phyloP scores from a whole-genome alignment of 139 green algal species.

The Yamagishiella unicocca region DNA sequence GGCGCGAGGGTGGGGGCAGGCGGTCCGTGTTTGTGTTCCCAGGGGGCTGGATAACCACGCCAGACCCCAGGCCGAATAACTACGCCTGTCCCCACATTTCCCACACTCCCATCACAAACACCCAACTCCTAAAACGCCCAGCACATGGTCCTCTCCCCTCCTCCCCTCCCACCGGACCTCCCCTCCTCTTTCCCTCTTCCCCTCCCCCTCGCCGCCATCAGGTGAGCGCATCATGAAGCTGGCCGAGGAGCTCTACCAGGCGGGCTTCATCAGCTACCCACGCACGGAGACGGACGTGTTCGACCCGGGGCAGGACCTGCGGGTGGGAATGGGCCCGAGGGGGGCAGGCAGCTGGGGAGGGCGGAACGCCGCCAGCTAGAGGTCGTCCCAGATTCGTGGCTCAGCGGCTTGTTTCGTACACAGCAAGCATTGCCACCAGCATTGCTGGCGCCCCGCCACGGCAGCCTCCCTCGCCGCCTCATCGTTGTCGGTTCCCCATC shows the following conservation, averaged over 20 bases:
- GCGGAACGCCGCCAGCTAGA: background rate
- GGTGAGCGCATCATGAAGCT: slow-evolving; percentile 92
- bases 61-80: no score
- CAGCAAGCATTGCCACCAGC: no score
- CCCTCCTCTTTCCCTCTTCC: background rate
- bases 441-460: no score
- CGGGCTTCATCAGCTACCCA: slow-evolving; percentile 96
- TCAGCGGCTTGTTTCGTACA: no score
- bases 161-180: background rate
- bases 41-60: no score
- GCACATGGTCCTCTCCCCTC: no score
- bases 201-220: background rate
- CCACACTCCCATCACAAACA: no score
- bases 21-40: no score
- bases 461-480: background rate
- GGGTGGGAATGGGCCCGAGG: slow-evolving; percentile 45
- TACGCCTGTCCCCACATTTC: no score
- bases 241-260: slow-evolving; percentile 98
- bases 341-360: background rate
- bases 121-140: no score
- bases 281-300: slow-evolving; percentile 97
- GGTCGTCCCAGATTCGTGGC: no score
- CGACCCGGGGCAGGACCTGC: slow-evolving; percentile 79
- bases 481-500: background rate
- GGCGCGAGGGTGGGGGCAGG: no score